Conservation (phyloP, 106 monocot genomes). For the Cymbidium sinense region DNA sequence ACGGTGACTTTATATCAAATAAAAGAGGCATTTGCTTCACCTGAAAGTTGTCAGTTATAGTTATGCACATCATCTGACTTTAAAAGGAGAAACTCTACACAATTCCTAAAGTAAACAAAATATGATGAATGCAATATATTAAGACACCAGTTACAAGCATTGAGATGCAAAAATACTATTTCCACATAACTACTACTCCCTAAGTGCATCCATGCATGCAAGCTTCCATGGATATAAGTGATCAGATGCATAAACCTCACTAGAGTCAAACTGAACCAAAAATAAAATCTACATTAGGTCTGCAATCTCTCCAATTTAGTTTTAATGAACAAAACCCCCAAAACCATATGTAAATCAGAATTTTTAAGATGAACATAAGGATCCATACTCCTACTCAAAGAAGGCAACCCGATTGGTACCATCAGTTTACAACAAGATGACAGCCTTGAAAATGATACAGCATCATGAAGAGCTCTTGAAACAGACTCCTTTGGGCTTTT, state of each 20-base stretch:
- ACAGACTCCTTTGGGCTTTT: conserved; percentile 36
- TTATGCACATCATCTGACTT: neutral
- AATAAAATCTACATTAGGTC: neutral
- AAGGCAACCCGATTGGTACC: conserved; percentile 82
- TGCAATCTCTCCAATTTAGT: neutral
- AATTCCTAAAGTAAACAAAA: neutral
- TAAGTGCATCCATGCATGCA: neutral
- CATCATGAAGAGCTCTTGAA: conserved; percentile 69
- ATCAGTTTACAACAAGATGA: conserved; percentile 60
- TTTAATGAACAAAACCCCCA: neutral
- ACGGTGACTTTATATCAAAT: neutral
- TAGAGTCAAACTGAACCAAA: neutral
- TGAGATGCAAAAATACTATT: neutral
- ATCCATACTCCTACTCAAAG: conserved; percentile 58
- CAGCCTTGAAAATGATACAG: conserved; percentile 79
- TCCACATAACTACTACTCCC: neutral
- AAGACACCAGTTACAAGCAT: neutral
- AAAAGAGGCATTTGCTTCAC: neutral
- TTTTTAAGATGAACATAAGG: conserved; percentile 4
- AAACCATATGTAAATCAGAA: neutral
- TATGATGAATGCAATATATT: neutral
- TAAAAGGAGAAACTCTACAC: neutral
- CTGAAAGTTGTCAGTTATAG: neutral
- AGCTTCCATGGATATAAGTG: neutral
- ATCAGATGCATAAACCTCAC: neutral